phyloP scores from a whole-genome alignment of 2,329 filamentous ascomycete genomes.

The Fusarium chuoi region DNA sequence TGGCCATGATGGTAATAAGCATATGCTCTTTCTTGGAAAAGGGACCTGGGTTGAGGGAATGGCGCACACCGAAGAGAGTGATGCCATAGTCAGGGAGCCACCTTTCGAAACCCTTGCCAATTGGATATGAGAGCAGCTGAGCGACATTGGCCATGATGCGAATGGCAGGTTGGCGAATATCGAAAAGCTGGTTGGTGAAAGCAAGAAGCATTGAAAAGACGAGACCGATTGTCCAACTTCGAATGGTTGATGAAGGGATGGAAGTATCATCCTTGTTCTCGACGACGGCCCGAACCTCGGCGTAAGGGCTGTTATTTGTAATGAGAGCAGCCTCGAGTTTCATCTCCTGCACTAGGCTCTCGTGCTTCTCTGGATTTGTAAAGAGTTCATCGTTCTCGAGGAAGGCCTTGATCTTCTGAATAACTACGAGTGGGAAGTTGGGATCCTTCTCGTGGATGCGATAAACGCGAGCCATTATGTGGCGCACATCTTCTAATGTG shows the following conservation, averaged over 20 bases:
- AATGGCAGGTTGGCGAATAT: constrained; percentile 65
- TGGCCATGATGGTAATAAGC: constrained; percentile 71
- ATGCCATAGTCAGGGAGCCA: constrained; percentile 63
- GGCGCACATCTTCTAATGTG: constrained; percentile 55
- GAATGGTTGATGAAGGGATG: constrained; percentile 64
- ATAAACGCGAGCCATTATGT: constrained; percentile 55
- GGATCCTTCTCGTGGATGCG: constrained; percentile 56
- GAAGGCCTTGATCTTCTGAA: constrained; percentile 55
- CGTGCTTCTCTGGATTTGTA: constrained; percentile 57
- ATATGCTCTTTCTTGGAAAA: constrained; percentile 72
- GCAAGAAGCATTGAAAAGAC: constrained; percentile 60
- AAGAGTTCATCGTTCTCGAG: constrained; percentile 58
- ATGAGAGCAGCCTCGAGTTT: constrained; percentile 65
- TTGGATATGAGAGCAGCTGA: constrained; percentile 65
- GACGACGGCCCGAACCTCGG: constrained; percentile 66
- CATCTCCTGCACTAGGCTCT: constrained; percentile 62
- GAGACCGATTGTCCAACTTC: constrained; percentile 65
- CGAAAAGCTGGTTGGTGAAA: constrained; percentile 68
- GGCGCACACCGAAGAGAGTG: constrained; percentile 56
- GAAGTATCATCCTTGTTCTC: constrained; percentile 64
- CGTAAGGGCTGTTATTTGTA: constrained; percentile 66
- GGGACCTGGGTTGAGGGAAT: constrained; percentile 64
- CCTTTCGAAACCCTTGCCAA: constrained; percentile 62
- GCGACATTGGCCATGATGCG: constrained; percentile 65
- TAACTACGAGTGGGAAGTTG: constrained; percentile 54